Conservation (phyloP, 1,139 yeast species). For the Candida sojae region DNA sequence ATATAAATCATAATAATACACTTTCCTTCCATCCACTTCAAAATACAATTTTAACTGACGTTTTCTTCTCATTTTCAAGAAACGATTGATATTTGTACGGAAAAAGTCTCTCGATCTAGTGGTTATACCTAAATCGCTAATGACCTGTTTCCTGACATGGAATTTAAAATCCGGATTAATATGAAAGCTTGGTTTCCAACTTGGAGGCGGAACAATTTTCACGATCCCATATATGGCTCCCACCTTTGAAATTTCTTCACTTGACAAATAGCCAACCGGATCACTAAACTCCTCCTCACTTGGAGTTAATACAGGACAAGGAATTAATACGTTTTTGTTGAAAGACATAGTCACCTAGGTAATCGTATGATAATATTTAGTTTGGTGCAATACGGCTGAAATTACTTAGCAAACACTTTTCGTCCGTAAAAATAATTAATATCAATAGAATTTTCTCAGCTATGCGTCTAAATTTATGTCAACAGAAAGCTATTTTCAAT, state of each 20-base stretch:
- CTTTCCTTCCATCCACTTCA: conserved; percentile 23
- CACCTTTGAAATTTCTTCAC: conserved; percentile 46
- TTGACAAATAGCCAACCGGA: conserved; percentile 63
- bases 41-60: conserved; percentile 29
- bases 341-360: conserved; percentile 15
- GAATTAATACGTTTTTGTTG: conserved; percentile 28
- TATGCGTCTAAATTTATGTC: conserved; percentile 9
- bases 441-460: conserved; percentile 6
- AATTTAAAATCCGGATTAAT: conserved; percentile 58
- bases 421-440: conserved; percentile 2
- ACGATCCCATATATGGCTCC: conserved; percentile 66
- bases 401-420: neutral
- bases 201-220: conserved; percentile 63
- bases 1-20: conserved; percentile 58
- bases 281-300: conserved; percentile 53
- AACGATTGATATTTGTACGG: conserved; percentile 59
- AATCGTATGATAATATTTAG: neutral
- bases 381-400: neutral
- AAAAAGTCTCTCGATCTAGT: conserved; percentile 66
- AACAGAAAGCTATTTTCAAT: neutral
- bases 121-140: conserved; percentile 62
- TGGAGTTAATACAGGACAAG: conserved; percentile 63
- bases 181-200: conserved; percentile 56
- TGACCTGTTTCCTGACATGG: conserved; percentile 63
- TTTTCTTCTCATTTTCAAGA: conserved; percentile 46